Evolutionary conservation across 2,329 filamentous ascomycete species (phyloP).

Genomic region (Aspergillus novoparasiticus): DNA sequence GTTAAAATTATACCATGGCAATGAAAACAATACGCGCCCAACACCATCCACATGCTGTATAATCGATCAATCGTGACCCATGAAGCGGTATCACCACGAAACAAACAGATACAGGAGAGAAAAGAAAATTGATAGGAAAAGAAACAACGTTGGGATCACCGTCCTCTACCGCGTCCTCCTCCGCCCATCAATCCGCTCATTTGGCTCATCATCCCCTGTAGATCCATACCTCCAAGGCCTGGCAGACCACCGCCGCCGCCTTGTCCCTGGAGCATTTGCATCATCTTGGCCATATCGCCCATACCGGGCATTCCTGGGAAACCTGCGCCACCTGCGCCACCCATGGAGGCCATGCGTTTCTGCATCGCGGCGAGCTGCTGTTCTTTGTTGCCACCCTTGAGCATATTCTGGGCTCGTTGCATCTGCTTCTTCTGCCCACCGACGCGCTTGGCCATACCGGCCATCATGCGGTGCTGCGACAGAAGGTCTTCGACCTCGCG

Average conservation of each 20-base stretch:
- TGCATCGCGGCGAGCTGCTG: conserved; percentile 98
- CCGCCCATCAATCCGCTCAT: conserved; percentile 66
- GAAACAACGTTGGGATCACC: conserved; percentile 20
- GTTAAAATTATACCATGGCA: conserved; percentile 2
- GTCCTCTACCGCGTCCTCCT: conserved; percentile 37
- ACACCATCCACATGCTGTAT: conserved; percentile 21
- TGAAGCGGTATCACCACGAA: conserved; percentile 2
- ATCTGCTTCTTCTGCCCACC: conserved; percentile 97
- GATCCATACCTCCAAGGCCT: conserved; percentile 56
- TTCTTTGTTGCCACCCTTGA: conserved; percentile 87
- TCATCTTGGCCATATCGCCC: conserved; percentile 87
- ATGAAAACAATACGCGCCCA: conserved; percentile 16
- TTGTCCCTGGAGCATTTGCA: conserved; percentile 88
- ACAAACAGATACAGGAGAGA: conserved; percentile 22
- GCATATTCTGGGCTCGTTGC: conserved; percentile 86
- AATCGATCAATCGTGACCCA: conserved; percentile 13
- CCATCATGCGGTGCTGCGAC: conserved; percentile 99
- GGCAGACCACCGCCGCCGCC: conserved; percentile 70
- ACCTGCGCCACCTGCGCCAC: conserved; percentile 63
- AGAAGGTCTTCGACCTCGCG: conserved; percentile 93
- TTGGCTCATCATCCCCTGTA: conserved; percentile 75
- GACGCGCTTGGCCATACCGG: conserved; percentile 98
- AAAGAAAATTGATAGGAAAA: conserved; percentile 20
- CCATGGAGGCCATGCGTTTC: conserved; percentile 91
- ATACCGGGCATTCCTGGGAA: conserved; percentile 74